Evolutionary conservation across 768 basidiomycete species (phyloP).

Genomic region (Termitomyces sp.): DNA sequence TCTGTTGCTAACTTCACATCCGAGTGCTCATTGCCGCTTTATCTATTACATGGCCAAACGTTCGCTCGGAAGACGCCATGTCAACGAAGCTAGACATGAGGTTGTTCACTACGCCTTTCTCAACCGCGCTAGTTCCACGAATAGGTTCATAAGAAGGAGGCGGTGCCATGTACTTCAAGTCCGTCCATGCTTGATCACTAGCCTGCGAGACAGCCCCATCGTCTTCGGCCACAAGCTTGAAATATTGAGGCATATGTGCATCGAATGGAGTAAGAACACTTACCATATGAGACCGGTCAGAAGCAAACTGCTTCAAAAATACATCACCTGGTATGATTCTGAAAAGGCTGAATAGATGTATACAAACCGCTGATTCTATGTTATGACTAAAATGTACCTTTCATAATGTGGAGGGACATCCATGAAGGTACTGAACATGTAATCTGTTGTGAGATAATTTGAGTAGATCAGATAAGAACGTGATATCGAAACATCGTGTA

Average conservation of each 20-base stretch:
- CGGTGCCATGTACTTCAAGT: constrained; percentile 33
- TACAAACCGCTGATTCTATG: background rate
- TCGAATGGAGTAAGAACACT: constrained; percentile 8
- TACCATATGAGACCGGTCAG: constrained; percentile 78
- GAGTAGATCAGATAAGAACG: background rate
- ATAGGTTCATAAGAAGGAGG: constrained; percentile 52
- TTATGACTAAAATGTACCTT: constrained; percentile 34
- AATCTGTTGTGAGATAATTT: constrained; percentile 31
- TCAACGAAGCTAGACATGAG: constrained; percentile 57
- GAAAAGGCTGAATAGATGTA: constrained; percentile 45
- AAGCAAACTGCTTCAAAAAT: constrained; percentile 62
- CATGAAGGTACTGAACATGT: constrained; percentile 43
- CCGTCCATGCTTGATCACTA: background rate
- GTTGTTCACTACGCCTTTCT: constrained; percentile 42
- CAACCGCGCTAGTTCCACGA: constrained; percentile 39
- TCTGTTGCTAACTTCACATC: background rate
- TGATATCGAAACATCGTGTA: constrained; percentile 20
- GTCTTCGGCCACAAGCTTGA: constrained; percentile 9
- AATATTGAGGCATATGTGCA: background rate
- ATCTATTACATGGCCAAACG: constrained; percentile 41
- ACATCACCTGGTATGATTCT: constrained; percentile 51
- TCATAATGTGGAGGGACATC: constrained; percentile 34
- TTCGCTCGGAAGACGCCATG: constrained; percentile 34
- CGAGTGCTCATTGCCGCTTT: constrained; percentile 14
- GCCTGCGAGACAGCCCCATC: background rate